phyloP scores from a whole-genome alignment of 768 basidiomycete species.

The Sporobolomyces phaffii region DNA sequence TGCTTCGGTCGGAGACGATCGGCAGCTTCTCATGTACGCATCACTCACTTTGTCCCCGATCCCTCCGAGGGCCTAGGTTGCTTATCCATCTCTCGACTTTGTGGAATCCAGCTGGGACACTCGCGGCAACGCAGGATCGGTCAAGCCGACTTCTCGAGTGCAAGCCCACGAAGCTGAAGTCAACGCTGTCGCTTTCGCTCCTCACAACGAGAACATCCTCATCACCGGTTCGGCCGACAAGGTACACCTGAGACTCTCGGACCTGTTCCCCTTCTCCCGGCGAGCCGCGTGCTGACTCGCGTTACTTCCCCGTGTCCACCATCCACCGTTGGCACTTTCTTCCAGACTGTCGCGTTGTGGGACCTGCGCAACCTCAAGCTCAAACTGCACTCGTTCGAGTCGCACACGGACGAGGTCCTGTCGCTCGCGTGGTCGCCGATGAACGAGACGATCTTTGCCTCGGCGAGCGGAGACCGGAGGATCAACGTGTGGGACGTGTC shows the following conservation, averaged over 20 bases:
- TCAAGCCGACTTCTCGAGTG: conserved; percentile 61
- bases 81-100: background rate
- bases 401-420: conserved; percentile 89
- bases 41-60: conserved; percentile 24
- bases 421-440: conserved; percentile 94
- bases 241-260: conserved; percentile 50
- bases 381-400: conserved; percentile 82
- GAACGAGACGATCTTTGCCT: conserved; percentile 84
- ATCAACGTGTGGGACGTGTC: conserved; percentile 92
- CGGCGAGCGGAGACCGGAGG: conserved; percentile 84
- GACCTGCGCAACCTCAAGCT: conserved; percentile 66
- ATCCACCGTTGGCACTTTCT: background rate
- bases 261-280: background rate
- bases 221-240: conserved; percentile 92
- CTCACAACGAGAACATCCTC: conserved; percentile 67
- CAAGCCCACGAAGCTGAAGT: conserved; percentile 89
- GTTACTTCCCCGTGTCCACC: too few species aligned
- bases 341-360: conserved; percentile 77
- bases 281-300: too few species aligned
- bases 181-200: conserved; percentile 83
- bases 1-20: conserved; percentile 93
- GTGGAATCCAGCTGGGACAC: conserved; percentile 86
- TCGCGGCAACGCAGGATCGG: conserved; percentile 53
- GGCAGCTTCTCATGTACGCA: conserved; percentile 83
- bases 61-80: background rate